phyloP scores from a whole-genome alignment of 768 basidiomycete genomes.

The Pisolithus microcarpus region DNA sequence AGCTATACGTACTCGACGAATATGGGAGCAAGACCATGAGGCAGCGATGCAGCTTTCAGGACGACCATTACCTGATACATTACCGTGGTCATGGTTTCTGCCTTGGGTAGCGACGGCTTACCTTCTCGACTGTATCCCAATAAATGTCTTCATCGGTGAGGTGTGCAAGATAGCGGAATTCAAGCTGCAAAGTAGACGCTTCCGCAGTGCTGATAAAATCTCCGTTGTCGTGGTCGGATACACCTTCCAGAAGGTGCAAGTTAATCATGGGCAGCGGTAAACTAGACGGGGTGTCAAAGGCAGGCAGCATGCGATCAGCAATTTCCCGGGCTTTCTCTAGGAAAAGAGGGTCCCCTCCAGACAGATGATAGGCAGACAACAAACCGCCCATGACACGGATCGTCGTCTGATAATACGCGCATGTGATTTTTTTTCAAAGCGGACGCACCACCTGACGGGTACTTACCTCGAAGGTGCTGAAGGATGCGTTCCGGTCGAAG shows the following conservation, averaged over 20 bases:
- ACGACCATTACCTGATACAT: slow-evolving; percentile 54
- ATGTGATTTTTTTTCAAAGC: slow-evolving; percentile 1
- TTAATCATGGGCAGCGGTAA: slow-evolving; percentile 80
- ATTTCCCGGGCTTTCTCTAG: slow-evolving; percentile 76
- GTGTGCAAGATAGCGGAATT: slow-evolving; percentile 80
- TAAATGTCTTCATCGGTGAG: slow-evolving; percentile 72
- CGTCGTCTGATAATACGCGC: slow-evolving; percentile 54
- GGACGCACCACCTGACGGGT: neutral
- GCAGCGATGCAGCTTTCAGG: slow-evolving; percentile 53
- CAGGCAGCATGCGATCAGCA: slow-evolving; percentile 77
- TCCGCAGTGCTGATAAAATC: slow-evolving; percentile 76
- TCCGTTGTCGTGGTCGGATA: slow-evolving; percentile 50
- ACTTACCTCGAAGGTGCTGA: slow-evolving; percentile 87
- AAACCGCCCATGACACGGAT: slow-evolving; percentile 90
- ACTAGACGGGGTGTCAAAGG: slow-evolving; percentile 75
- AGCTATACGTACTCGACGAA: slow-evolving; percentile 60
- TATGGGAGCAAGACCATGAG: slow-evolving; percentile 76
- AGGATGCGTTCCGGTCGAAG: slow-evolving; percentile 71
- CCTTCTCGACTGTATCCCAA: slow-evolving; percentile 76
- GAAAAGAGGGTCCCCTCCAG: slow-evolving; percentile 58
- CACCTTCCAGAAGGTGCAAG: slow-evolving; percentile 51
- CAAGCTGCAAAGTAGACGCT: slow-evolving; percentile 82
- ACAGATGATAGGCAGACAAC: slow-evolving; percentile 77
- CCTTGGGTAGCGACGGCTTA: slow-evolving; percentile 17
- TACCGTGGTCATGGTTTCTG: neutral